Base-by-base conservation (phyloP, 1,284 basidiomycete genomes). In the Mycena sp. region DNA sequence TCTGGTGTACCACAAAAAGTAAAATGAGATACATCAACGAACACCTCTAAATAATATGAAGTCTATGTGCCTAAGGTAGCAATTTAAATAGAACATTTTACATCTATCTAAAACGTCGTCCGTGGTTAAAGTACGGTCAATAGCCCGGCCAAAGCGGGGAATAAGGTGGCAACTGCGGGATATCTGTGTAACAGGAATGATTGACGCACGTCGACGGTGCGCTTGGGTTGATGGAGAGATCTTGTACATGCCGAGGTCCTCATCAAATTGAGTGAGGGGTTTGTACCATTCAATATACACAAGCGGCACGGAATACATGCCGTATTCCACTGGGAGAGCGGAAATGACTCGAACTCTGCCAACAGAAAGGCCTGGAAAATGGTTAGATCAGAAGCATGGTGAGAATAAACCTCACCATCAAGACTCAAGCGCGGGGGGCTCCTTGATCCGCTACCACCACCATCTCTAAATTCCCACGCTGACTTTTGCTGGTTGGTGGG, bases 291-390 rank as follows among this genome's bases (percentile, higher is more conserved):
- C 53, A 12, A 56, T 28, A 28, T 58, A 58, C 4, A 45, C 55
- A 25, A 58, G 37, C 4, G 55, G 45, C 3, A 10, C 19, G 1
- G 28, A 5, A 37, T 37, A 48, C 29, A 19, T 29, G 45, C 57
- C 57, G 30, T 51, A 59, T n/a, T 59, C 57, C 17, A 59, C 38
- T 12, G 48, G 57, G 7, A 59, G 57, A 5, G 48, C 49, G 26
- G 51, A 59, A 21, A 59, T 43, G 19, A 38, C 46, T 21, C 57
- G 57, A 21, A 59, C 38, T 12, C 48, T 46, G 4, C 37, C 57
- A 4, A 38, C 26, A 35, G 21, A 50, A 26, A 51, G 26, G 10
- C 49, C 57, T 59, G 35, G 28, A 32, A 35, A n/a, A n/a, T n/a
- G n/a, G n/a, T n/a, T n/a, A n/a, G n/a, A n/a, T n/a, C n/a, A n/a